Evolutionary conservation across 2,329 filamentous ascomycete genomes (phyloP), one percentile per base, ranked within the genome.

Genomic region (Arthrobotrys entomopaga): DNA sequence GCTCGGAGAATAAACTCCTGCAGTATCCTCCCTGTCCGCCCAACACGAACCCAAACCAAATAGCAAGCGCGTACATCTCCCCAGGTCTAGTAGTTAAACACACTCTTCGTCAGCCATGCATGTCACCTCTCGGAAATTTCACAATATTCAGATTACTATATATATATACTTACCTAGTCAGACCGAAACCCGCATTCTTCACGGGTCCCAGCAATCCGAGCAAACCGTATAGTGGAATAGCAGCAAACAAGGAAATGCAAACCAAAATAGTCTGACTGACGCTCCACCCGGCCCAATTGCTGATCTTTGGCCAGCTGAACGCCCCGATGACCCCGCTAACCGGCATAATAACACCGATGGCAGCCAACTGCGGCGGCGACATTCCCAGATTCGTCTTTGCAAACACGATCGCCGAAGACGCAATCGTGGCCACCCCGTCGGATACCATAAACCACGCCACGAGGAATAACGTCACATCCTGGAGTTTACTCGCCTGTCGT

Each of bases 51-150:
- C 95, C 95, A 81, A 97, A 98, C 11, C 98, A 88, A 2, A 91
- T 91, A 0, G 92, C 93, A 0, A 99, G 83, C 0, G 92, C 91
- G 79, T 95, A 98, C 92, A 99, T 97, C 79, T 99, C 95, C 91
- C 93, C 97, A 2, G 91, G 90, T 80, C 95, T 73, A 57, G 11
- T 15, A 22, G n/a, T n/a, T n/a, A n/a, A n/a, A n/a, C n/a, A 43
- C 19, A 40, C 22, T 34, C 29, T 34, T 34, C 29, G 15, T 38
- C 10, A 43, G 16, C 34, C 13, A 5, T 20, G 10, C 6, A 38
- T 89, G 81, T 97, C 93, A 2, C 15, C 0, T 6, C 15, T n/a
- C n/a, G n/a, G n/a, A n/a, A n/a, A n/a, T n/a, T n/a, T n/a, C n/a
- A n/a, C n/a, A n/a, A 26, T 19, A 20, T 54, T 20, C 48, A 20